Base-by-base conservation (phyloP, 495 filamentous ascomycete species). In the Hypoxylon lenormandii region DNA sequence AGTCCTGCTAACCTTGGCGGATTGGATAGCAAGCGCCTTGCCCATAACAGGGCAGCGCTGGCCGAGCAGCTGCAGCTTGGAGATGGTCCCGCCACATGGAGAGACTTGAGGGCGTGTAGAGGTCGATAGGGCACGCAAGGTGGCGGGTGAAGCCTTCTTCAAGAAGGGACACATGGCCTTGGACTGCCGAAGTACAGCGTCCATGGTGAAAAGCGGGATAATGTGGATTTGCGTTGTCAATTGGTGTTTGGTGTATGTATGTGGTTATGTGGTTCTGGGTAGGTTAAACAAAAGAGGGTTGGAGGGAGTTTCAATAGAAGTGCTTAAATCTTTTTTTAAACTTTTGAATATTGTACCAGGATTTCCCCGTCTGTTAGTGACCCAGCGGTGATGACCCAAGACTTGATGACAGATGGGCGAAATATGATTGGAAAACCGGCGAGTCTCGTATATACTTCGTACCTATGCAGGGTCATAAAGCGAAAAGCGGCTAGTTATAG, bases 31-130 rank as follows among this genome's bases (percentile, higher is more conserved):
- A 72, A 98, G 85, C 43, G 95, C 95, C 83, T 97, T 97, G 78
- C 93, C 94, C 95, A 98, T 98, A 77, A 98, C 88, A 60, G 95
- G 95, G 88, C 95, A 98, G 72, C 95, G 92, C 73, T 92, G 90
- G 69, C 93, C 95, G 66, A 96, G 86, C 53, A 95, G 87, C 84
- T 97, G 96, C 68, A 98, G 87, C 81, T 97, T 98, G 72, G 93
- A 97, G 88, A 98, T 97, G 78, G 90, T 92, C 66, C 94, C 92
- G 51, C 93, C 94, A 66, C 92, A 90, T 23, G 88, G 89, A 47
- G 89, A 92, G 50, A 84, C 81, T 62, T 85, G 86, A 79, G 77
- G 82, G 72, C 89, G 85, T 70, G 90, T 86, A 19, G 92, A 88
- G 53, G 93, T 97, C 13, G 94, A 92, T 63, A 98, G 86, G 58